Conservation (phyloP, 257 asterid species). For the Rauvolfia tetraphylla region DNA sequence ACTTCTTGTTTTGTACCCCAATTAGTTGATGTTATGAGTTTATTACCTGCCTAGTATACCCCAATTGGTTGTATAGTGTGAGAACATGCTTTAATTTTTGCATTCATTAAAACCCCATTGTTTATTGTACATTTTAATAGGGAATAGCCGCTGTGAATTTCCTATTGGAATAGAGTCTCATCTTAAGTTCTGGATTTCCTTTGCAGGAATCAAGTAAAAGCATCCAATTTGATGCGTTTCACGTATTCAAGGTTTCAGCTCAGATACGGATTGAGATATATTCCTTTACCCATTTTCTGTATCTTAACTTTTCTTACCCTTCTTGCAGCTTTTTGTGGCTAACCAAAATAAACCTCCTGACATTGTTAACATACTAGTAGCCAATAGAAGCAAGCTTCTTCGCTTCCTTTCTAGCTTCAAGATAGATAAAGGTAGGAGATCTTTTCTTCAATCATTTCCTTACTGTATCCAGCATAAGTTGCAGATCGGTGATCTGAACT, state of each 20-base stretch:
- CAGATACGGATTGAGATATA: background rate
- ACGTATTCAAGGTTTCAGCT: slow-evolving; percentile 76
- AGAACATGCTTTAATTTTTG: background rate
- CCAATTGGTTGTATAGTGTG: background rate
- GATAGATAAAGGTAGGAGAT: slow-evolving; percentile 54
- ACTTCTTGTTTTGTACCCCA: background rate
- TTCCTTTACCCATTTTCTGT: background rate
- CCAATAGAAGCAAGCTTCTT: slow-evolving; percentile 67
- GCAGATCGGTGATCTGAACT: background rate
- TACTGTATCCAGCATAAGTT: background rate
- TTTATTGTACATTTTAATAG: background rate
- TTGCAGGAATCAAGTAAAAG: slow-evolving; percentile 83
- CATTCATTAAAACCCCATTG: background rate
- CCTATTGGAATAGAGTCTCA: background rate
- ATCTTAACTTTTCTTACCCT: background rate
- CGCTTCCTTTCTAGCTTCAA: slow-evolving; percentile 58
- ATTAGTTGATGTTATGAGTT: background rate
- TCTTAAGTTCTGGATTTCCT: background rate
- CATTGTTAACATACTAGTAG: slow-evolving; percentile 59
- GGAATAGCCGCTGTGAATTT: background rate
- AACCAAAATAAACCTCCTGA: slow-evolving; percentile 74
- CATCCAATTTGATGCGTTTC: slow-evolving; percentile 84
- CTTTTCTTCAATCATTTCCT: background rate
- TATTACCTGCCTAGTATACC: background rate
- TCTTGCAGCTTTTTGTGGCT: slow-evolving; percentile 83